Conservation (phyloP, 2,329 filamentous ascomycete genomes). For the Stagonosporopsis tanaceti region DNA sequence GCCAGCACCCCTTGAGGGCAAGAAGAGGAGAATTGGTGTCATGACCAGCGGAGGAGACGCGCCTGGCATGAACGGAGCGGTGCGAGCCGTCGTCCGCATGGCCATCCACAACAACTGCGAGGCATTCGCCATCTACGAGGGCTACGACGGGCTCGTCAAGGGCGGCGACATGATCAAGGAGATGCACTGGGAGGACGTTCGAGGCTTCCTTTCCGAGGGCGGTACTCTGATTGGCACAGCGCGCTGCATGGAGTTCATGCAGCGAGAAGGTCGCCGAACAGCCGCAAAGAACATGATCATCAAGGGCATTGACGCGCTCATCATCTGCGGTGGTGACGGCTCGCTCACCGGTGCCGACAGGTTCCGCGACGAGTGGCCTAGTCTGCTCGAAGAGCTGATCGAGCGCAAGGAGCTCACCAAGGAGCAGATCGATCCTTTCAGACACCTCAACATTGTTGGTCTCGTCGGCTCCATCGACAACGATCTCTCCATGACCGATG, state of each 20-base stretch:
- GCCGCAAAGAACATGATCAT: conserved; percentile 95
- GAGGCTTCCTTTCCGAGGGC: conserved; percentile 91
- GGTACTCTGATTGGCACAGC: conserved; percentile 97
- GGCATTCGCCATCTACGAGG: conserved; percentile 73
- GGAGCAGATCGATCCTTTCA: conserved; percentile 77
- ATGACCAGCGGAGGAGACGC: conserved; percentile 96
- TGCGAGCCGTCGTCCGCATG: conserved; percentile 90
- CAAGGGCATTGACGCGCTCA: conserved; percentile 91
- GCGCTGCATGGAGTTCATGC: conserved; percentile 89
- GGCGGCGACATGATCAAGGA: conserved; percentile 87
- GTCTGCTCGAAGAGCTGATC: conserved; percentile 85
- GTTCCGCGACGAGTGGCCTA: conserved; percentile 92
- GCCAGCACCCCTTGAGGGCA: conserved; percentile 52
- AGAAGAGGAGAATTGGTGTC: conserved; percentile 77
- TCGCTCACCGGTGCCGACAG: conserved; percentile 88
- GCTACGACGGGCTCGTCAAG: conserved; percentile 92
- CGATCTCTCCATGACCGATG: conserved; percentile 95
- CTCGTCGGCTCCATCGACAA: conserved; percentile 98
- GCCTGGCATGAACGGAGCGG: conserved; percentile 92
- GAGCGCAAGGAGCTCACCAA: conserved; percentile 72
- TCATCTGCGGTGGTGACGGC: conserved; percentile 97
- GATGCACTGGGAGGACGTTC: conserved; percentile 92
- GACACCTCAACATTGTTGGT: conserved; percentile 93
- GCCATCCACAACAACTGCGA: conserved; percentile 75
- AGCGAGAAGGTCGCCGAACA: conserved; percentile 80